Evolutionary conservation across 257 asterid genomes (phyloP).

Genomic region (Scutellaria barbata): DNA sequence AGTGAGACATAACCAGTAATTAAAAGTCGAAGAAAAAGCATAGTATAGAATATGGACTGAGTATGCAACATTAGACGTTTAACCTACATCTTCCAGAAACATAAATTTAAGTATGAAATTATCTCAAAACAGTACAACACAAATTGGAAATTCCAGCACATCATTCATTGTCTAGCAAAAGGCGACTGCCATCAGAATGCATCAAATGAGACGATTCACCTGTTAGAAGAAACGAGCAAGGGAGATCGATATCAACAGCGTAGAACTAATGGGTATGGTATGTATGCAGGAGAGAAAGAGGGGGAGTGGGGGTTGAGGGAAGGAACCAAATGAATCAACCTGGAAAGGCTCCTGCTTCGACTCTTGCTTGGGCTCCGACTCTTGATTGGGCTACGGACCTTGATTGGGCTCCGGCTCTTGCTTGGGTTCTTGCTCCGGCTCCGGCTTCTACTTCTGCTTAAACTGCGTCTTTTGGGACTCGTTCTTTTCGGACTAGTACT

Average conservation of each 20-base stretch:
- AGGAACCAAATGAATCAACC: conserved; percentile 44
- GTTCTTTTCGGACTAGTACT: conserved; percentile 65
- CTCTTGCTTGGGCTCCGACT: conserved; percentile 51
- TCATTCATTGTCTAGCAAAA: conserved; percentile 6
- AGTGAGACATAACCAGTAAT: background rate
- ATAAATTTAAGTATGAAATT: conserved; percentile 17
- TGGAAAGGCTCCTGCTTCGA: conserved; percentile 72
- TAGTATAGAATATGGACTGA: conserved; percentile 14
- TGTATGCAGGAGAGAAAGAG: background rate
- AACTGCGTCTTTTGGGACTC: conserved; percentile 63
- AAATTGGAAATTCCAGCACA: conserved; percentile 21
- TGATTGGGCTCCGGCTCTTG: conserved; percentile 52
- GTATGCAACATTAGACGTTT: conserved; percentile 6
- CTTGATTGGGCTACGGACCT: conserved; percentile 25
- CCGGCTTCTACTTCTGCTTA: conserved; percentile 59
- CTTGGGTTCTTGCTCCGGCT: conserved; percentile 41
- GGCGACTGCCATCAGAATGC: conserved; percentile 17
- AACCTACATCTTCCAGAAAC: conserved; percentile 16
- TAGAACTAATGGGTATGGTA: background rate
- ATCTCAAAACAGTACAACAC: conserved; percentile 3
- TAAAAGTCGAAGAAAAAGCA: background rate
- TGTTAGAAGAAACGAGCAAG: conserved; percentile 30
- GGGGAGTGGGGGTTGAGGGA: background rate
- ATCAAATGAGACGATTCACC: conserved; percentile 39
- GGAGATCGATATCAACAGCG: background rate